phyloP scores from a whole-genome alignment of 75 land plant species.

The Isoetes taiwanensis region DNA sequence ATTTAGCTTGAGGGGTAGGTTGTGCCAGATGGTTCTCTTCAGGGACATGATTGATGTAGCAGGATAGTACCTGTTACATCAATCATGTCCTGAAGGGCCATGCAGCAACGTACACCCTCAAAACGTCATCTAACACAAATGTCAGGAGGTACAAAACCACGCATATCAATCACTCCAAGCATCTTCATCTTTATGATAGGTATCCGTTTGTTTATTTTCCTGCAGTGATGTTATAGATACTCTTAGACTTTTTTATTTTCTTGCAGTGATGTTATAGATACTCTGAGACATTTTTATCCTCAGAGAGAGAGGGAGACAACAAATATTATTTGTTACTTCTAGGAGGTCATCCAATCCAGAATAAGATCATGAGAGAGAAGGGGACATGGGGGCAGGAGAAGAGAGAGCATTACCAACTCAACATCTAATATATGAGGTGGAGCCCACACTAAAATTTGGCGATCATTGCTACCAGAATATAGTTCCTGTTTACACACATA shows the following conservation, averaged over 20 bases:
- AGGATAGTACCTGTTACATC: no score
- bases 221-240: background rate
- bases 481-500: conserved; percentile 72
- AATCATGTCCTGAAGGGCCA: no score
- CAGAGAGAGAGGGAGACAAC: background rate
- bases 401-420: conserved; percentile 29
- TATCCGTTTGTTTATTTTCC: no score
- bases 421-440: conserved; percentile 27
- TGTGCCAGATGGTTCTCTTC: no score
- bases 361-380: no score
- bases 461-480: conserved; percentile 83
- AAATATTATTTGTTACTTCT: background rate
- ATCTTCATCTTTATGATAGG: conserved; percentile 2
- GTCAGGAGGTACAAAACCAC: no score
- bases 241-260: background rate
- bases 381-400: background rate
- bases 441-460: conserved; percentile 86
- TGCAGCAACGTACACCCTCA: no score
- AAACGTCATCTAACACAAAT: no score
- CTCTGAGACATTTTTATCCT: background rate
- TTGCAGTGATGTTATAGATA: background rate
- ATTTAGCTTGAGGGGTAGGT: no score
- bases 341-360: background rate
- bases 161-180: conserved; percentile 11
- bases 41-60: no score